Percentiles rank a stretch among this genome's conserved stretches.
These are phyloP conservation scores for Zychaea mexicana DNA, from an alignment of 371 early-diverging fungal genomes.

Conservation along the genomic window DNA sequence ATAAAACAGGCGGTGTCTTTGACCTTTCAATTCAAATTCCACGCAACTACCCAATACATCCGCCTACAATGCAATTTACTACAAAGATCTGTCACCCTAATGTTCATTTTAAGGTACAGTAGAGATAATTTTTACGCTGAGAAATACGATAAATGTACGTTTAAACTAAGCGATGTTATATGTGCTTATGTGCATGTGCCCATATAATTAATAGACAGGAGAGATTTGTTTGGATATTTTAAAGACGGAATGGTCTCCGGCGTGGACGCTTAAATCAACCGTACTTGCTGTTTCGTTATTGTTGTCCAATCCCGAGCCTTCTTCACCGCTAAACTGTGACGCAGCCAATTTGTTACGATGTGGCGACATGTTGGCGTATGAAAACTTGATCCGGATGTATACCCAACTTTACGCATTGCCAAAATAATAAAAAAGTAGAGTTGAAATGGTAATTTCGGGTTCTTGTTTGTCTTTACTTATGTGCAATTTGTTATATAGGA, in stretches of 20 bases:
- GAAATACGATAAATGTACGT: too few relatives aligned
- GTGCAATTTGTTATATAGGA: too few relatives aligned
- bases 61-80: constrained; percentile 71
- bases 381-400: constrained; percentile 87
- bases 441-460: background rate
- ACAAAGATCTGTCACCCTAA: constrained; percentile 86
- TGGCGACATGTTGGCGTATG: constrained; percentile 84
- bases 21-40: constrained; percentile 61
- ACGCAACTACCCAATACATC: constrained; percentile 71
- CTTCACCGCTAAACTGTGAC: constrained; percentile 93
- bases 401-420: constrained; percentile 69
- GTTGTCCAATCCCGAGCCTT: constrained; percentile 77
- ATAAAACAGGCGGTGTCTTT: constrained; percentile 58
- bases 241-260: constrained; percentile 83
- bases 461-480: background rate
- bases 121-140: background rate
- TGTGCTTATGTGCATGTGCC: too few relatives aligned
- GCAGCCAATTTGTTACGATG: constrained; percentile 91
- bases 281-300: constrained; percentile 74
- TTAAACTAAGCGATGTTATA: too few relatives aligned
- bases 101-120: constrained; percentile 70
- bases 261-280: constrained; percentile 78
- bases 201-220: constrained; percentile 54
- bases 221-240: constrained; percentile 87
- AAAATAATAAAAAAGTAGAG: constrained; percentile 1